phyloP scores from a whole-genome alignment of 2,329 filamentous ascomycete species.

The Phaeophleospora eucalypticola region DNA sequence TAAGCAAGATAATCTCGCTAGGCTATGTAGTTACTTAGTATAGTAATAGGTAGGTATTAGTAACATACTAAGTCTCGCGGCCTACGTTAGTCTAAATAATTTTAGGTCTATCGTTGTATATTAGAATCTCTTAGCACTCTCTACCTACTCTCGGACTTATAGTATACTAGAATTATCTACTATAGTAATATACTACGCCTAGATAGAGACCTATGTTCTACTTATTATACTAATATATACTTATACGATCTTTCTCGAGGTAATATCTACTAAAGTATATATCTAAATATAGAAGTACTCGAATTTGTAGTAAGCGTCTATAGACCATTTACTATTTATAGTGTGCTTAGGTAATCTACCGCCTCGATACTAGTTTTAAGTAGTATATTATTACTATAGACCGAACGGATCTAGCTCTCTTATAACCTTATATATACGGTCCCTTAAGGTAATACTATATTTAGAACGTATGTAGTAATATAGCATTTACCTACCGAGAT shows the following conservation, averaged over 20 bases:
- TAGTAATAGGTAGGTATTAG: neutral
- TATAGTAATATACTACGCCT: neutral
- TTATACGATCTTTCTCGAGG: neutral
- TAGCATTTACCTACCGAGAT: neutral
- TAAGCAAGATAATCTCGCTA: neutral
- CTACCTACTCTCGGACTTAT: neutral
- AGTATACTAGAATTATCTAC: neutral
- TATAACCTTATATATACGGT: neutral
- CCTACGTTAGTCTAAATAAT: neutral
- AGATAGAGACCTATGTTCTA: neutral
- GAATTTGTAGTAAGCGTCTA: neutral
- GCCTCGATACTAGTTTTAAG: neutral
- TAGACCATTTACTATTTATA: neutral
- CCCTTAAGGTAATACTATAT: neutral
- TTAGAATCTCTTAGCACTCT: slow-evolving; percentile 1
- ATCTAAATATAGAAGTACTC: neutral
- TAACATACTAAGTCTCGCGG: neutral
- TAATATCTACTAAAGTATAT: neutral
- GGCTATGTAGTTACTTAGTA: neutral
- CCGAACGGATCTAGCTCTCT: neutral
- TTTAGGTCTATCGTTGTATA: neutral
- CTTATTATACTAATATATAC: neutral
- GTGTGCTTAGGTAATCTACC: neutral
- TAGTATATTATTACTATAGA: neutral
- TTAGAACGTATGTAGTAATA: neutral